These are phyloP conservation scores for Calonectria fujianensis DNA, from an alignment of 2,329 filamentous ascomycete species.

Conservation along the genomic window DNA sequence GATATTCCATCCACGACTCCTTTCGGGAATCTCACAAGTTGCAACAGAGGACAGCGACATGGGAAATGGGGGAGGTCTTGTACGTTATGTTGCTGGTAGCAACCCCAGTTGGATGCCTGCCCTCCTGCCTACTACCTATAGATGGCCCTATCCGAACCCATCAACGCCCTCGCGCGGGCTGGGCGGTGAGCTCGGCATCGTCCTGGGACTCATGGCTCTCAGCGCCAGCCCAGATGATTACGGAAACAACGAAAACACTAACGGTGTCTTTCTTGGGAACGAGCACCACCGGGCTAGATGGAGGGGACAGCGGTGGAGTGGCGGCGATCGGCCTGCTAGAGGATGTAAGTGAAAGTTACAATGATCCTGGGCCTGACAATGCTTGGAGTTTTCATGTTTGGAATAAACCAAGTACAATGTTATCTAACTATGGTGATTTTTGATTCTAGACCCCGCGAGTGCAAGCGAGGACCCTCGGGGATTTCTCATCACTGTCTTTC, in stretches of 20 bases:
- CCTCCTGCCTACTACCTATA: constrained; percentile 60
- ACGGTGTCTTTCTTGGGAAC: constrained; percentile 52
- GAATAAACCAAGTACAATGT: background rate
- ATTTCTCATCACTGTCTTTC: constrained; percentile 60
- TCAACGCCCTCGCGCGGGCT: constrained; percentile 57
- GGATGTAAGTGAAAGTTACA: constrained; percentile 53
- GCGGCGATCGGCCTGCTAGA: constrained; percentile 40
- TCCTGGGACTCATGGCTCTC: constrained; percentile 65
- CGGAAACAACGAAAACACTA: constrained; percentile 28
- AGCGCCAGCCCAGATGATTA: constrained; percentile 28
- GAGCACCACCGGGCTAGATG: constrained; percentile 49
- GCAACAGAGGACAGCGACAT: constrained; percentile 47
- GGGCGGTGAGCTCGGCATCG: constrained; percentile 61
- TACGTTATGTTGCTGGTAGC: constrained; percentile 58
- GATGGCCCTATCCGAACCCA: constrained; percentile 32
- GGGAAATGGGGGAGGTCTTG: constrained; percentile 34
- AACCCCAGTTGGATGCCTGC: constrained; percentile 62
- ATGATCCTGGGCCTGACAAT: background rate
- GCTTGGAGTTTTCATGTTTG: background rate
- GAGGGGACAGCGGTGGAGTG: constrained; percentile 53
- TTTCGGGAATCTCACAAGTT: constrained; percentile 56
- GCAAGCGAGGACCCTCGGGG: constrained; percentile 55
- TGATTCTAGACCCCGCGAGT: constrained; percentile 50
- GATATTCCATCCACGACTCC: constrained; percentile 49
- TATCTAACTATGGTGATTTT: background rate